Conservation (phyloP, 164 flowering plant genomes). For the Nelumbo lutea region DNA sequence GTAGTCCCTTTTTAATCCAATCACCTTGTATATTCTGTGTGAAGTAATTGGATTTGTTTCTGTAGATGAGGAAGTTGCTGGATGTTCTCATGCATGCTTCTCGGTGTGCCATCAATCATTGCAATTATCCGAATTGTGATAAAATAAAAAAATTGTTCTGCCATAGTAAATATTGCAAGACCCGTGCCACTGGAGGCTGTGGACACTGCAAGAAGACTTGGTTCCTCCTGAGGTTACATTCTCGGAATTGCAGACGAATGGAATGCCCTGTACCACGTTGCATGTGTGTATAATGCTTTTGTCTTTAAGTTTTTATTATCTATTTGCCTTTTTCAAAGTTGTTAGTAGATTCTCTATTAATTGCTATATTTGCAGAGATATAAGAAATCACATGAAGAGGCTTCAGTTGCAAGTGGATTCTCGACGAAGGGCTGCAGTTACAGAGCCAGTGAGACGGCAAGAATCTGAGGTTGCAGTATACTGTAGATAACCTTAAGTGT, state of each 20-base stretch:
- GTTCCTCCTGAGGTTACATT: constrained; percentile 27
- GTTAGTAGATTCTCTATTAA: background rate
- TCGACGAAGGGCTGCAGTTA: constrained; percentile 20
- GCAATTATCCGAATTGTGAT: constrained; percentile 21
- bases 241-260: constrained; percentile 21
- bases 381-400: constrained; percentile 20
- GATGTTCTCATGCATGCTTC: constrained; percentile 30
- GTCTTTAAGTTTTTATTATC: background rate
- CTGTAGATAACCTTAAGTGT: background rate
- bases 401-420: constrained; percentile 24
- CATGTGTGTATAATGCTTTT: constrained; percentile 11
- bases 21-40: background rate
- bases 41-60: background rate
- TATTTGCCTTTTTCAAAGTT: background rate
- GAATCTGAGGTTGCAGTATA: constrained; percentile 19
- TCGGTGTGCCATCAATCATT: constrained; percentile 14
- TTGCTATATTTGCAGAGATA: constrained; percentile 15
- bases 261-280: constrained; percentile 27
- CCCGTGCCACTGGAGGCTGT: constrained; percentile 24
- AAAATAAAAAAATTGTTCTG: constrained; percentile 26
- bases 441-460: constrained; percentile 29
- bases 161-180: constrained; percentile 21
- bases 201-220: constrained; percentile 23
- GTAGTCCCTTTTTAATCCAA: background rate
- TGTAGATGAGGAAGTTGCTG: constrained; percentile 24